Evolutionary conservation across 1,284 basidiomycete species (phyloP).

Genomic region (Phylloporus sp.): DNA sequence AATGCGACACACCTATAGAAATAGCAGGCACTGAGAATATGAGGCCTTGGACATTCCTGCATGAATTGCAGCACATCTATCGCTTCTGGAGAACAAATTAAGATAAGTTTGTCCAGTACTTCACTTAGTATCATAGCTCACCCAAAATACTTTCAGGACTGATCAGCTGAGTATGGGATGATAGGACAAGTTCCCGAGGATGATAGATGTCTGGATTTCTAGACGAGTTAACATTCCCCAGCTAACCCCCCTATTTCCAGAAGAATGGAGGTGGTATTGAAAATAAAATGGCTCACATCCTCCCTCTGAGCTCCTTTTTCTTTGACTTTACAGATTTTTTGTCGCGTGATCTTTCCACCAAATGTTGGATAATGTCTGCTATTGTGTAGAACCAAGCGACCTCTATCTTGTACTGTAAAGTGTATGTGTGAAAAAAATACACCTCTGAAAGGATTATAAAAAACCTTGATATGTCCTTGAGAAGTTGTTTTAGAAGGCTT

Average conservation of each 20-base stretch:
- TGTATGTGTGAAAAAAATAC: too few species aligned
- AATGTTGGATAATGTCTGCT: background rate
- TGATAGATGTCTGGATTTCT: conserved; percentile 9
- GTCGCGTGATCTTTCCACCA: background rate
- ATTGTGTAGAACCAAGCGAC: conserved; percentile 13
- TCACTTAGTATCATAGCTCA: too few species aligned
- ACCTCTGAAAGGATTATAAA: background rate
- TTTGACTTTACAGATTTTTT: background rate
- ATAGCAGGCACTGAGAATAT: conserved; percentile 12
- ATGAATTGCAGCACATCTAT: conserved; percentile 15
- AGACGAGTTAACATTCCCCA: background rate
- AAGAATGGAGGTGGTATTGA: too few species aligned
- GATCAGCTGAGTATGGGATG: conserved; percentile 8
- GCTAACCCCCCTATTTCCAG: too few species aligned
- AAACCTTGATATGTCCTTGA: background rate
- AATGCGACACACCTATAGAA: conserved; percentile 9
- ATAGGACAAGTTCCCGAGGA: conserved; percentile 12
- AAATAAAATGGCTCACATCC: conserved; percentile 1
- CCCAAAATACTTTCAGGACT: background rate
- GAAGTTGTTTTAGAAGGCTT: background rate
- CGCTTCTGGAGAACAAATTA: background rate
- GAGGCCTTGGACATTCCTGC: conserved; percentile 14
- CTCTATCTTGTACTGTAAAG: conserved; percentile 13
- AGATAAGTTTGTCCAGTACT: too few species aligned
- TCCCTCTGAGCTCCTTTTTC: conserved; percentile 8